Evolutionary conservation across 2,329 filamentous ascomycete genomes (phyloP).

Genomic region (Aspergillus fischeri): DNA sequence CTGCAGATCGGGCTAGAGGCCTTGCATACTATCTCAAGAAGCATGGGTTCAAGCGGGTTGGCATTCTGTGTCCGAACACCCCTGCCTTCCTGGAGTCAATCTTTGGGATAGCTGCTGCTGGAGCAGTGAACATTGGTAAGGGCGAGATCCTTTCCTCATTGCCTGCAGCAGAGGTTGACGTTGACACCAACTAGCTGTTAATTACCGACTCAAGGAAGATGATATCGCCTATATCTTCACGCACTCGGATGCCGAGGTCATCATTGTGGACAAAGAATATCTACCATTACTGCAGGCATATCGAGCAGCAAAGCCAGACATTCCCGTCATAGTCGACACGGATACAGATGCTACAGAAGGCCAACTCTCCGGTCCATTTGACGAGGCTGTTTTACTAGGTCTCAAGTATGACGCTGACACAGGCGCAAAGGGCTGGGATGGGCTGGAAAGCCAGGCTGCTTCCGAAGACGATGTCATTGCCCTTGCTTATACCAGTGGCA

Average conservation of each 20-base stretch:
- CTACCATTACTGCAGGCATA: constrained; percentile 65
- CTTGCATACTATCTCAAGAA: constrained; percentile 83
- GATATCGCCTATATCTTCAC: constrained; percentile 90
- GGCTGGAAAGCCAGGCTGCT: constrained; percentile 63
- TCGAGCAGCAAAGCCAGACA: constrained; percentile 54
- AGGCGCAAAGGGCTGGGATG: constrained; percentile 70
- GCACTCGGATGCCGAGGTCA: constrained; percentile 78
- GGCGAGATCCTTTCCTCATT: neutral
- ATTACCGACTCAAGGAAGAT: constrained; percentile 72
- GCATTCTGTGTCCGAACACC: constrained; percentile 86
- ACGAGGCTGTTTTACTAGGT: constrained; percentile 78
- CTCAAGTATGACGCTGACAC: constrained; percentile 64
- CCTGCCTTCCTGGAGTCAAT: constrained; percentile 89
- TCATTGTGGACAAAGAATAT: constrained; percentile 85
- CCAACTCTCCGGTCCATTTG: constrained; percentile 72
- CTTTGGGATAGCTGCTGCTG: constrained; percentile 79
- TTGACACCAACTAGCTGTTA: constrained; percentile 47
- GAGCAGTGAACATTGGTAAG: constrained; percentile 67
- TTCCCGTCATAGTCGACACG: constrained; percentile 74
- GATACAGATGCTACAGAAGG: constrained; percentile 78
- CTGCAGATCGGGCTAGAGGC: constrained; percentile 80
- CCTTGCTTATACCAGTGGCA: constrained; percentile 90
- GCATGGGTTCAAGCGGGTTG: constrained; percentile 69
- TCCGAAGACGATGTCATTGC: constrained; percentile 80
- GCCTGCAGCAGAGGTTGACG: neutral